A percentile compares a stretch with the other conserved stretches of the same genome.
These are phyloP conservation scores for Pterocarpus macrocarpus DNA, from an alignment of 306 rosid species.

Conservation along the genomic window DNA sequence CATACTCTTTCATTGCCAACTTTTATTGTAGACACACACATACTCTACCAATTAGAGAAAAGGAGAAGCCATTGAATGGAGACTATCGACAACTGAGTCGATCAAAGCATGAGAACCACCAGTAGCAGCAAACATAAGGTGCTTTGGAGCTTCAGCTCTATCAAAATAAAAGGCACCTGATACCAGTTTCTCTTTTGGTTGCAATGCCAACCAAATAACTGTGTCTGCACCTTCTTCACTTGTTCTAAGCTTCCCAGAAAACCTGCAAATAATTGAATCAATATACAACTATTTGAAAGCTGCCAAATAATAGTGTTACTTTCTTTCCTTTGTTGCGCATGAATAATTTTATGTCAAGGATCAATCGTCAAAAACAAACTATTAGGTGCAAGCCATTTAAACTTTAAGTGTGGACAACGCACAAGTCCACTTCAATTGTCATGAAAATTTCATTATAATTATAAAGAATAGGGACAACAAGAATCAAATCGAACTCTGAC, in stretches of 20 bases:
- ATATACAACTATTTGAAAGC: not conserved
- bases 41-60: conserved; percentile 41
- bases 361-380: not conserved
- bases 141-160: conserved; percentile 87
- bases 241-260: conserved; percentile 82
- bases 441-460: not conserved
- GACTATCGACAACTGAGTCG: conserved; percentile 57
- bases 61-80: conserved; percentile 62
- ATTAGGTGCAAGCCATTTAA: not conserved
- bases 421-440: not conserved
- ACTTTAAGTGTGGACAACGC: not conserved
- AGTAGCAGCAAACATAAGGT: conserved; percentile 72
- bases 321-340: not conserved
- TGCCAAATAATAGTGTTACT: not conserved
- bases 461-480: not conserved
- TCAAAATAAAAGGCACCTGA: conserved; percentile 89
- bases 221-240: conserved; percentile 95
- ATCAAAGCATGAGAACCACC: conserved; percentile 68
- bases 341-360: not conserved
- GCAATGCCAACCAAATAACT: conserved; percentile 77
- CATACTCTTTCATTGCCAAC: too few relatives aligned
- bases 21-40: too few relatives aligned
- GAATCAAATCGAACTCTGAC: not conserved
- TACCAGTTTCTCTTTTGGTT: conserved; percentile 79
- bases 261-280: conserved; percentile 53